Base-by-base conservation (phyloP, 768 basidiomycete genomes). In the Sporobolomyces phaffii region DNA sequence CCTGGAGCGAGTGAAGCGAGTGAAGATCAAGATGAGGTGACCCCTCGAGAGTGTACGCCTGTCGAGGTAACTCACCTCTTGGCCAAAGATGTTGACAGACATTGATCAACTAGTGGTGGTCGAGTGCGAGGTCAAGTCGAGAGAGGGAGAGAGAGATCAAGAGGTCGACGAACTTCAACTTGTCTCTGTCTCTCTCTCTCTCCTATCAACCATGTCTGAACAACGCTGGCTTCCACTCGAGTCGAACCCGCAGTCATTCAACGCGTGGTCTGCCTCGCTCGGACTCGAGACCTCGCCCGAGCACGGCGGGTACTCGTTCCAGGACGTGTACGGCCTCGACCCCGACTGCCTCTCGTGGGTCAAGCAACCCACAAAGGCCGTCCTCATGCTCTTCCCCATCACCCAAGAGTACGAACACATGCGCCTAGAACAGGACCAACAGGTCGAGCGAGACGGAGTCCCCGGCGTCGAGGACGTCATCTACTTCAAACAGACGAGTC, bases 301-400 rank as follows among this genome's bases (percentile, higher is more conserved):
- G 3, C 5, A 6, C 10, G n/a, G 24, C 44, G 41, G n/a, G 6
- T 65, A 60, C 57, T 15, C 24, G 28, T 72, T 68, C 52, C 36
- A 52, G 9, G 71, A 72, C 51, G 56, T 64, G 28, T 72, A 36
- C 45, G 71, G 71, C 13, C 60, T 72, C 61, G 71, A 72, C n/a
- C 26, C 74, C 1, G 79, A 96, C 84, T 82, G 92, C 38, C 83
- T 94, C 3, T 78, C 64, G 0, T 81, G 89, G 74, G 86, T 93
- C 0, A 81, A 87, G 0, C 76, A 81, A 68, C 91, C 88, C 0
- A 87, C 87, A 36, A 87, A 87, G 74, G 93, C 93, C 0, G 83
- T 96, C 13, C 79, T 94, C 10, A 80, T 98, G 9, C 82, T 96
- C 28, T 98, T 94, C 78, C 93, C 93, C 6, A 81, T 84, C 60